These are phyloP conservation scores for Linum usitatissimum DNA, from an alignment of 345 rosid genomes.

Conservation along the genomic window DNA sequence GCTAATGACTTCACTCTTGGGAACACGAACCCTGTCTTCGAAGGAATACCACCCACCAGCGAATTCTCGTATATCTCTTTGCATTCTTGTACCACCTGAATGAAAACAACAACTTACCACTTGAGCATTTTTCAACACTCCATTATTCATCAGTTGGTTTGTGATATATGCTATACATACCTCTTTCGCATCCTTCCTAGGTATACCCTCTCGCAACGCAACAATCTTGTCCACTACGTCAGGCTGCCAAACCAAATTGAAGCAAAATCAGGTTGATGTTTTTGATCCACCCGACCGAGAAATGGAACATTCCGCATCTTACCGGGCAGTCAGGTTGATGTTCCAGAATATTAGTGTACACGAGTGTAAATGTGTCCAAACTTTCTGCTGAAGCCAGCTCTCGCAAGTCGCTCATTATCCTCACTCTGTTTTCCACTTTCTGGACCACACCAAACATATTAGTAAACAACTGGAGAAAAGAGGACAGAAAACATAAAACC, in stretches of 20 bases:
- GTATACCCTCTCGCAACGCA: conserved; percentile 87
- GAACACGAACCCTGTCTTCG: conserved; percentile 77
- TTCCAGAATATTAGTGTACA: conserved; percentile 87
- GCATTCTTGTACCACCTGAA: conserved; percentile 95
- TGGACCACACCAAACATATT: conserved; percentile 19
- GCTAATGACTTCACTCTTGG: conserved; percentile 70
- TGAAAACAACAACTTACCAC: too few species aligned
- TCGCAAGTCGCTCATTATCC: conserved; percentile 82
- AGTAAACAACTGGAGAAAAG: conserved; percentile 4
- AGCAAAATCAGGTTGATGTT: neutral
- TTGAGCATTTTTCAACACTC: too few species aligned
- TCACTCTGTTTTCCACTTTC: conserved; percentile 90
- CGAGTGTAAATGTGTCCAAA: conserved; percentile 84
- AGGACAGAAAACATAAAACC: neutral
- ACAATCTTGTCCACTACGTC: conserved; percentile 99
- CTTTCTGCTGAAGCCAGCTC: conserved; percentile 99
- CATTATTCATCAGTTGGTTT: too few species aligned
- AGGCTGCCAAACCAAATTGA: conserved; percentile 35
- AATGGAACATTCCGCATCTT: conserved; percentile 4
- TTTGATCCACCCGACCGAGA: too few species aligned
- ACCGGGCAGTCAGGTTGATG: conserved; percentile 99
- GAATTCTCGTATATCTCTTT: conserved; percentile 89
- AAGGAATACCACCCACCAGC: conserved; percentile 70
- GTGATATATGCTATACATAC: conserved; percentile 21
- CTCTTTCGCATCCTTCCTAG: conserved; percentile 96